Evolutionary conservation across 495 filamentous ascomycete species (phyloP).

Genomic region (Aspergillus wentii): DNA sequence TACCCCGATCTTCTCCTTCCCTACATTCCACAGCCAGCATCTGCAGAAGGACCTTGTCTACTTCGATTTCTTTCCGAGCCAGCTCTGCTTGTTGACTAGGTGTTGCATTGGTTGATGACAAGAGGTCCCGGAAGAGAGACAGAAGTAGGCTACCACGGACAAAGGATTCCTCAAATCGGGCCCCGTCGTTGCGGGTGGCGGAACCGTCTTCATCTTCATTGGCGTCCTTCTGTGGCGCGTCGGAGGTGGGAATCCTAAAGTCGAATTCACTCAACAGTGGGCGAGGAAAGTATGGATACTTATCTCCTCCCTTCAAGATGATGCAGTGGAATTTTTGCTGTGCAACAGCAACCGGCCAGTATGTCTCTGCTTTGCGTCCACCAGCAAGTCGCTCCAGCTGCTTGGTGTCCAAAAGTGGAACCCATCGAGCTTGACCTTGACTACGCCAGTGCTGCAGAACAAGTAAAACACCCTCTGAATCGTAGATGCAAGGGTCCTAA

Average conservation of each 20-base stretch:
- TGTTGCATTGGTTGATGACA: slow-evolving; percentile 54
- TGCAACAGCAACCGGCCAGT: slow-evolving; percentile 94
- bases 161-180: slow-evolving; percentile 67
- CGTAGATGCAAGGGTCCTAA: slow-evolving; percentile 90
- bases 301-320: slow-evolving; percentile 92
- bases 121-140: slow-evolving; percentile 65
- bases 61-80: slow-evolving; percentile 64
- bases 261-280: slow-evolving; percentile 91
- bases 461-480: slow-evolving; percentile 79
- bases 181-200: slow-evolving; percentile 30
- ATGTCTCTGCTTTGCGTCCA: slow-evolving; percentile 81
- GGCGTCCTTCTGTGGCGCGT: slow-evolving; percentile 30
- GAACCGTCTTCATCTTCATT: slow-evolving; percentile 35
- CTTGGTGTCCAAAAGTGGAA: slow-evolving; percentile 85
- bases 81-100: slow-evolving; percentile 62
- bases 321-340: slow-evolving; percentile 95
- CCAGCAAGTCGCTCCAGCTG: slow-evolving; percentile 73
- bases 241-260: slow-evolving; percentile 76
- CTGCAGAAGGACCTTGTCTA: slow-evolving; percentile 86
- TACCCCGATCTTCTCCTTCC: slow-evolving; percentile 85
- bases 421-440: slow-evolving; percentile 81
- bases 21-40: slow-evolving; percentile 86
- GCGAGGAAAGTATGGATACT: slow-evolving; percentile 91
- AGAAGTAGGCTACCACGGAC: slow-evolving; percentile 68
- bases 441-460: slow-evolving; percentile 87